A percentile compares a stretch with the other conserved stretches of the same genome.
These are phyloP conservation scores for Tetracladium marchalianum DNA, from an alignment of 495 filamentous ascomycete genomes.

Conservation along the genomic window DNA sequence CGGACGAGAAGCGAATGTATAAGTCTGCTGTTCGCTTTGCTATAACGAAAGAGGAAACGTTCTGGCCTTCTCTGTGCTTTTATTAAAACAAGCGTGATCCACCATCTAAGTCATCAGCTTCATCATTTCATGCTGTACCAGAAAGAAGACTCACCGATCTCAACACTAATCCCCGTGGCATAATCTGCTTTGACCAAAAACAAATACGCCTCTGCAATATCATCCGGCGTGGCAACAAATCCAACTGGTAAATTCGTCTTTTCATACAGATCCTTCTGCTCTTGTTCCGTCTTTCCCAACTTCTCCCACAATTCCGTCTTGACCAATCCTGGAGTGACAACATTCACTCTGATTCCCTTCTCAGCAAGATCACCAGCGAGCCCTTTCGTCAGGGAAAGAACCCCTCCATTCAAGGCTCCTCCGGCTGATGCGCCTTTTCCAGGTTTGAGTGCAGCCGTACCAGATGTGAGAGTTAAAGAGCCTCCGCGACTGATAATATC, in stretches of 20 bases:
- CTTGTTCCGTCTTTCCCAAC: constrained; percentile 23
- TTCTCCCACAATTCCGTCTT: constrained; percentile 38
- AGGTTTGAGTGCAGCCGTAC: constrained; percentile 31
- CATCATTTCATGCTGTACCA: no score
- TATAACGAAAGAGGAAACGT: no score
- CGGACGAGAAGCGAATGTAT: no score
- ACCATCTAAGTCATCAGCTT: no score
- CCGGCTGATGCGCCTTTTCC: constrained; percentile 25
- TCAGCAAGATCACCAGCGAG: constrained; percentile 41
- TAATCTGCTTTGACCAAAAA: constrained; percentile 45
- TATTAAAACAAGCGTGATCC: no score
- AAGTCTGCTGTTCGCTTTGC: no score
- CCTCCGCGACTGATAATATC: constrained; percentile 30
- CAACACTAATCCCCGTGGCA: constrained; percentile 35
- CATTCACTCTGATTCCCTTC: constrained; percentile 41
- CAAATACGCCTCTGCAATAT: constrained; percentile 48
- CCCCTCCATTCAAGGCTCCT: constrained; percentile 27
- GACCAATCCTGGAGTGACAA: constrained; percentile 40
- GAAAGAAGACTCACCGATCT: constrained; percentile 22
- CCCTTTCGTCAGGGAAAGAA: constrained; percentile 29
- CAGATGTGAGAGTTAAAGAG: constrained; percentile 44
- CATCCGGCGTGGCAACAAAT: constrained; percentile 36
- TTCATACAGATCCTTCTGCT: constrained; percentile 25
- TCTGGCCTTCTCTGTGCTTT: no score
- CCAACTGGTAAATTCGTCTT: constrained; percentile 27